Evolutionary conservation across 2,329 filamentous ascomycete species (phyloP).

Genomic region (Periconia sp.): DNA sequence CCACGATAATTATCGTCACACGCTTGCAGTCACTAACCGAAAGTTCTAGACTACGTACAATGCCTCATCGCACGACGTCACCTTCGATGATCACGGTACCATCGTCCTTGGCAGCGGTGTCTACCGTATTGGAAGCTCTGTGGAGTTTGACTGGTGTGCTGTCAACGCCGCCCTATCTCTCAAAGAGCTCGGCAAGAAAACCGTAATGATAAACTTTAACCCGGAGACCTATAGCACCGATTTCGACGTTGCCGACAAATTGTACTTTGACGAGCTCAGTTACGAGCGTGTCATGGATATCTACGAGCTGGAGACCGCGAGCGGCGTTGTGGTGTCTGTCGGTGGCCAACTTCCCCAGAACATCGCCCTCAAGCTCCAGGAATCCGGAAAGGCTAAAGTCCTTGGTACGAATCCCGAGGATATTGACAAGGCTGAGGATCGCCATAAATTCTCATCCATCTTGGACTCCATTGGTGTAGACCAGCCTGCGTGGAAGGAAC

Average conservation of each 20-base stretch:
- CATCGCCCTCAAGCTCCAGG: constrained; percentile 92
- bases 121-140: constrained; percentile 95
- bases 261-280: constrained; percentile 96
- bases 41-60: constrained; percentile 94
- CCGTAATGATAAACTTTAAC: constrained; percentile 95
- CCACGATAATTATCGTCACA: background rate
- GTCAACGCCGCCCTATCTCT: constrained; percentile 87
- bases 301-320: constrained; percentile 86
- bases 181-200: constrained; percentile 90
- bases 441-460: constrained; percentile 98
- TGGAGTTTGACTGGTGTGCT: constrained; percentile 99
- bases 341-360: constrained; percentile 97
- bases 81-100: constrained; percentile 89
- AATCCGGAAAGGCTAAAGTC: constrained; percentile 86
- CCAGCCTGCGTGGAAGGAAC: constrained; percentile 97
- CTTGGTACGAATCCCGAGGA: constrained; percentile 91
- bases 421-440: constrained; percentile 97
- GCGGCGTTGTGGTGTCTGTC: constrained; percentile 91
- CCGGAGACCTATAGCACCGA: constrained; percentile 76
- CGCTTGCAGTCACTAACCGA: constrained; percentile 12
- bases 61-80: constrained; percentile 89
- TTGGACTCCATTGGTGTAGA: constrained; percentile 96
- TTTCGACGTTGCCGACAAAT: constrained; percentile 84
- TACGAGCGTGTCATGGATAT: constrained; percentile 99
- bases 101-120: constrained; percentile 92